Base-by-base conservation (phyloP, 2,329 filamentous ascomycete genomes). In the Calonectria hawksworthii region DNA sequence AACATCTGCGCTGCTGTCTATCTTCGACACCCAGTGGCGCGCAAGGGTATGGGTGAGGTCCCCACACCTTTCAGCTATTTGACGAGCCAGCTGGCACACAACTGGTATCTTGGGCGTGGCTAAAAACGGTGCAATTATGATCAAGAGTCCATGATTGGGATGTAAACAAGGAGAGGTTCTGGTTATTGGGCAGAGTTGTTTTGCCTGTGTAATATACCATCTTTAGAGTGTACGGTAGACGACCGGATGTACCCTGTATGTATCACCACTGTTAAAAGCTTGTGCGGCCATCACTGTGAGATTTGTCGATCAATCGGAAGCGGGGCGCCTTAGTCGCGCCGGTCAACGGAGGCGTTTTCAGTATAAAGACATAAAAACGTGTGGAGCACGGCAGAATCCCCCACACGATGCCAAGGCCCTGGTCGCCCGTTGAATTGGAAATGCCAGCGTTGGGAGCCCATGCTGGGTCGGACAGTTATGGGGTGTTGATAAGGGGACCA, bases 1-100 rank as follows among this genome's bases (percentile, higher is more conserved):
- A 98, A 96, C 83, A 94, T 99, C 81, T 99, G 97, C 86, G 94
- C 96, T 1, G 97, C 97, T 14, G 96, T 99, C 51, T 99, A 99
- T 85, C 87, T 99, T 76, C 91, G 97, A 73, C 96, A 99, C 87
- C 97, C 97, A 0, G 96, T 99, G 54, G 97, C 95, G 32, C 90
- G 96, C 75, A 93, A 93, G 3, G 96, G 96, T 14, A 82, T 92
- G 78, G 93, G 94, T 5, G 97, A 96, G 85, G 94, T 96, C 75
- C 96, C 96, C 1, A 95, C 95, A 30, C 96, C 96, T 23, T 98
- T 96, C 85, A 86, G 88, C 66, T 88, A 91, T 72, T 87, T 92
- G 77, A 90, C 93, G n/a, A 93, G 91, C 83, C 95, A 96, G 84
- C 87, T 98, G 83, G 95, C 96, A 0, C 98, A 96, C 85, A 96